Conservation (phyloP, 116 monocot genomes). For the Iris pallida region DNA sequence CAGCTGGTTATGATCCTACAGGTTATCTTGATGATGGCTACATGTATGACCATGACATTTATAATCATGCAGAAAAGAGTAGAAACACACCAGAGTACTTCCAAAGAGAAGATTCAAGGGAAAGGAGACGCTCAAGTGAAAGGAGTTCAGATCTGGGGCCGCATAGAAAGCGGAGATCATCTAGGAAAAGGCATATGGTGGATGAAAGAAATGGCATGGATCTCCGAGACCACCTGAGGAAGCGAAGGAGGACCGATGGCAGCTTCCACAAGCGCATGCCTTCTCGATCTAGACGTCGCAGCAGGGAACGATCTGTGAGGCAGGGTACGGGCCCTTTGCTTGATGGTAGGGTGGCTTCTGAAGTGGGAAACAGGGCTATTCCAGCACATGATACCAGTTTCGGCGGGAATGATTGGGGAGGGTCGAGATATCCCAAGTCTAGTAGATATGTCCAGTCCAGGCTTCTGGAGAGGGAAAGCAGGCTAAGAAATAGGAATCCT, state of each 20-base stretch:
- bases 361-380: slow-evolving; percentile 3
- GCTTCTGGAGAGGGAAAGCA: slow-evolving; percentile 25
- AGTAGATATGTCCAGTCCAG: slow-evolving; percentile 9
- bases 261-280: neutral
- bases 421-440: neutral
- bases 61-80: slow-evolving; percentile 17
- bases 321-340: neutral
- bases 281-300: neutral
- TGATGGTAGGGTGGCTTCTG: slow-evolving; percentile 17
- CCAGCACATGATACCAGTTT: slow-evolving; percentile 8
- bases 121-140: slow-evolving; percentile 21
- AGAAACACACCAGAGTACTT: slow-evolving; percentile 16
- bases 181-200: neutral
- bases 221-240: slow-evolving; percentile 36
- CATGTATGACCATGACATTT: slow-evolving; percentile 19
- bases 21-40: slow-evolving; percentile 15
- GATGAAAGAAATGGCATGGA: slow-evolving; percentile 17
- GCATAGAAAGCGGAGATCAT: slow-evolving; percentile 11
- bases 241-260: slow-evolving; percentile 24
- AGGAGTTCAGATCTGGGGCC: neutral
- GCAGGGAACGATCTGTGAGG: slow-evolving; percentile 15
- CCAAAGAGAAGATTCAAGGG: slow-evolving; percentile 7
- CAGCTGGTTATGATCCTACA: slow-evolving; percentile 23
- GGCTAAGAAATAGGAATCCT: slow-evolving; percentile 11
- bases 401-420: neutral